A percentile compares a stretch with the other conserved stretches of the same genome.
These are phyloP conservation scores for Solanum peruvianum DNA, from an alignment of 257 asterid species.

Conservation along the genomic window DNA sequence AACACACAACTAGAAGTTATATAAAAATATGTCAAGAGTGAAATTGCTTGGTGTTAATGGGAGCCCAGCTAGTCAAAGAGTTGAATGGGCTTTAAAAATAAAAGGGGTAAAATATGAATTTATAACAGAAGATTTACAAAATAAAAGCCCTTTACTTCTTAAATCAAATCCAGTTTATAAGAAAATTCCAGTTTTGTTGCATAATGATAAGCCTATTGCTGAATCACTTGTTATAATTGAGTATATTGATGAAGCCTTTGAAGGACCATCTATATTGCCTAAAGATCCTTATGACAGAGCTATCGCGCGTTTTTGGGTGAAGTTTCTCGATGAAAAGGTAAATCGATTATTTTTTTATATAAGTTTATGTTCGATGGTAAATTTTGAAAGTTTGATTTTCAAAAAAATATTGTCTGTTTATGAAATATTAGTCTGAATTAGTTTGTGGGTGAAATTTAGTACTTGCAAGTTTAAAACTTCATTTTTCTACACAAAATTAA, in stretches of 20 bases:
- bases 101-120: constrained; percentile 7
- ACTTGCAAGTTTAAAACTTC: no score
- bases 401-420: no score
- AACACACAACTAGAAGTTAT: background rate
- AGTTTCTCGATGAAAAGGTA: background rate
- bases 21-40: background rate
- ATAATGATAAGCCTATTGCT: background rate
- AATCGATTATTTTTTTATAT: rapidly evolving
- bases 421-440: no score
- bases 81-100: background rate
- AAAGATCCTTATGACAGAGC: background rate
- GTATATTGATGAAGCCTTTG: constrained; percentile 2
- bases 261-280: background rate
- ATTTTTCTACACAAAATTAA: no score
- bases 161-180: constrained; percentile 3
- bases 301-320: background rate
- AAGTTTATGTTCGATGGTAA: background rate
- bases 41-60: background rate
- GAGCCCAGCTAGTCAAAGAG: background rate
- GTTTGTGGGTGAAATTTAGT: no score
- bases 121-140: background rate
- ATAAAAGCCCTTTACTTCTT: constrained; percentile 7
- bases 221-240: constrained; percentile 11
- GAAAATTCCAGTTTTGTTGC: constrained; percentile 7
- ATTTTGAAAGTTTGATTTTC: background rate